phyloP scores from a whole-genome alignment of 2,329 filamentous ascomycete species.

The Ceratocystiopsis minuta region DNA sequence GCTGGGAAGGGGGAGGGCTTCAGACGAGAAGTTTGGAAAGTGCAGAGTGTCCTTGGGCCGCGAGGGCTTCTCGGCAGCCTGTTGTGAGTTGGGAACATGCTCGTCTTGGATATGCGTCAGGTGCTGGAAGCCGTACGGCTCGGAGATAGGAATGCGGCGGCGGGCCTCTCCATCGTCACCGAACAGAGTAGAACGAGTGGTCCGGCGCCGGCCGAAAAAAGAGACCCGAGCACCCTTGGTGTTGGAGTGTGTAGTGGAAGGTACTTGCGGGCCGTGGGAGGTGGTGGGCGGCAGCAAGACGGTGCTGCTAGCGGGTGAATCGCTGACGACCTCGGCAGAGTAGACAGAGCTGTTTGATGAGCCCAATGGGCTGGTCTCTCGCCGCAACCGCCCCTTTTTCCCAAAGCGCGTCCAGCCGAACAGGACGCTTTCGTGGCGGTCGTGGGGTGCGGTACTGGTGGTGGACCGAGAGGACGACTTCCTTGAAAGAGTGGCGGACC shows the following conservation, averaged over 20 bases:
- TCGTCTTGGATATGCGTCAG: slow-evolving; percentile 39
- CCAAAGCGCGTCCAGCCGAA: slow-evolving; percentile 21
- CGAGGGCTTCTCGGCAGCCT: too few species aligned
- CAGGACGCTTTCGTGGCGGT: neutral
- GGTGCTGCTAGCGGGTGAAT: too few species aligned
- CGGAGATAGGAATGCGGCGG: slow-evolving; percentile 37
- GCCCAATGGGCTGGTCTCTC: slow-evolving; percentile 30
- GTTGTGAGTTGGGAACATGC: slow-evolving; percentile 19
- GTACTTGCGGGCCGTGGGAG: too few species aligned
- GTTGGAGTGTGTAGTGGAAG: slow-evolving; percentile 15
- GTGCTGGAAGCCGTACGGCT: slow-evolving; percentile 50
- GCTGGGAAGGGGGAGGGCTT: slow-evolving; percentile 15
- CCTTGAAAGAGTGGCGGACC: slow-evolving; percentile 24
- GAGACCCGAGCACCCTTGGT: slow-evolving; percentile 9
- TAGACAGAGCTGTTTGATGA: slow-evolving; percentile 31
- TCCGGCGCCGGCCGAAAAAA: slow-evolving; percentile 32
- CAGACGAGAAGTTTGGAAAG: slow-evolving; percentile 31
- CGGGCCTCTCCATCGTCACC: slow-evolving; percentile 13
- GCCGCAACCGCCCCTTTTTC: slow-evolving; percentile 31
- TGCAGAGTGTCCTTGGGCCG: slow-evolving; percentile 16
- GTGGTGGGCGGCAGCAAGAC: too few species aligned
- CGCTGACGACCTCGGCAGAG: slow-evolving; percentile 21
- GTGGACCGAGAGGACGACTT: slow-evolving; percentile 39
- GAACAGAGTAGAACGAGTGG: slow-evolving; percentile 15
- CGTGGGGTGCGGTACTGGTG: slow-evolving; percentile 24